A percentile compares a stretch with the other conserved stretches of the same genome.
Evolutionary conservation across 768 basidiomycete genomes (phyloP).

Genomic region (Boletus barrowsii): DNA sequence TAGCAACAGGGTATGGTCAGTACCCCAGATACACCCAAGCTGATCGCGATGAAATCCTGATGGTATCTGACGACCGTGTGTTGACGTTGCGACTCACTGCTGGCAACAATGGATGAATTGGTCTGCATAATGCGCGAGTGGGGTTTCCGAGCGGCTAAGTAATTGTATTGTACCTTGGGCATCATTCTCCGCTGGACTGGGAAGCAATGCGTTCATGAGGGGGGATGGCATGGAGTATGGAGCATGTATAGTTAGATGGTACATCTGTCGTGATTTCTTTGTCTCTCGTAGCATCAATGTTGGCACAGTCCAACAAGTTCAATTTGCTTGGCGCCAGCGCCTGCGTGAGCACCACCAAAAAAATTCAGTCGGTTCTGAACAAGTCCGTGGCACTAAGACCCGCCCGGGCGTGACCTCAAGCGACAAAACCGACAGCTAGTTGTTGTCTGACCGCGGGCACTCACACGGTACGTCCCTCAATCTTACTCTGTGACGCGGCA

Average conservation of each 20-base stretch:
- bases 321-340: no score
- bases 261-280: conserved; percentile 27
- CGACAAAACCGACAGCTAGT: no score
- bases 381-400: no score
- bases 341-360: no score
- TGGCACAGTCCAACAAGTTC: background rate
- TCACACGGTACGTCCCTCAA: no score
- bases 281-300: conserved; percentile 4
- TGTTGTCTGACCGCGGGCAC: no score
- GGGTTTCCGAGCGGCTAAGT: background rate
- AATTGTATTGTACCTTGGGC: conserved; percentile 10
- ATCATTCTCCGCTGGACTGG: conserved; percentile 16
- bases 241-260: conserved; percentile 26
- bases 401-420: no score
- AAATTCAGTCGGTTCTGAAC: no score
- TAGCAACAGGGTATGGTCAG: conserved; percentile 36
- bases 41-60: conserved; percentile 80
- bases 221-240: background rate
- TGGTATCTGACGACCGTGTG: conserved; percentile 87
- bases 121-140: background rate
- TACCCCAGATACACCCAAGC: conserved; percentile 47
- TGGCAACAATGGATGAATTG: conserved; percentile 12
- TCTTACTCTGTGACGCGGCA: no score
- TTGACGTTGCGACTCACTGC: conserved; percentile 60
- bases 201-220: conserved; percentile 5